Conservation (phyloP, 805 yeast genomes). For the Cyberlindnera veronae region DNA sequence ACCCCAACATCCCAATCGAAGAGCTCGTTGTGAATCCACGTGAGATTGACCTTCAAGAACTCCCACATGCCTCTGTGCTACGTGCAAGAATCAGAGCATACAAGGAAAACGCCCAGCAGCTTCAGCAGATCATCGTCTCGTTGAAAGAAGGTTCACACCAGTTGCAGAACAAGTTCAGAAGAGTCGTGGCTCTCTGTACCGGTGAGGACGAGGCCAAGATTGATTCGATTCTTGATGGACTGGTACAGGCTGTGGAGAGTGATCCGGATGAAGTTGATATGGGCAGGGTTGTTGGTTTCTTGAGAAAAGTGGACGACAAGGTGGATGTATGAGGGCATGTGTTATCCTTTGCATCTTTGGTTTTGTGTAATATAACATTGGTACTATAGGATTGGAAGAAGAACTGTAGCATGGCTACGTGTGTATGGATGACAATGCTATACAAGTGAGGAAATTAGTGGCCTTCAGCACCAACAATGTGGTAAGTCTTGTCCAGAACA, state of each 20-base stretch:
- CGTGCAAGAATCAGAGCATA: conserved; percentile 83
- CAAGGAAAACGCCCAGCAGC: conserved; percentile 56
- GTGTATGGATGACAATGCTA: not conserved
- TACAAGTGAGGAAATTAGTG: conserved; percentile 3
- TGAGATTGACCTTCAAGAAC: conserved; percentile 24
- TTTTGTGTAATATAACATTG: not conserved
- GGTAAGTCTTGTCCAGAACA: conserved; percentile 30
- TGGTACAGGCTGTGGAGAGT: conserved; percentile 87
- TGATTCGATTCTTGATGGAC: conserved; percentile 75
- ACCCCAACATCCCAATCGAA: conserved; percentile 28
- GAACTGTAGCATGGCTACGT: not conserved
- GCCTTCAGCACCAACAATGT: conserved; percentile 31
- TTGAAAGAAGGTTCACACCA: conserved; percentile 52
- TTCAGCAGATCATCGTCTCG: conserved; percentile 49
- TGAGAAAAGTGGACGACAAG: conserved; percentile 42
- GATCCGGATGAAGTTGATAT: conserved; percentile 68
- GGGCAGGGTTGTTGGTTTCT: conserved; percentile 51
- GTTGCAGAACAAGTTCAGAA: conserved; percentile 73
- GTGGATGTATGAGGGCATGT: not conserved
- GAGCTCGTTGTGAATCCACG: conserved; percentile 20
- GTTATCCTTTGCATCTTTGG: not conserved
- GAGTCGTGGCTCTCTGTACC: conserved; percentile 86
- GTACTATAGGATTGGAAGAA: not conserved
- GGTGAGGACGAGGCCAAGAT: conserved; percentile 81
- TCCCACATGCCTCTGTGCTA: conserved; percentile 43